Evolutionary conservation across 768 basidiomycete species (phyloP).

Genomic region (Kwoniella europaea): DNA sequence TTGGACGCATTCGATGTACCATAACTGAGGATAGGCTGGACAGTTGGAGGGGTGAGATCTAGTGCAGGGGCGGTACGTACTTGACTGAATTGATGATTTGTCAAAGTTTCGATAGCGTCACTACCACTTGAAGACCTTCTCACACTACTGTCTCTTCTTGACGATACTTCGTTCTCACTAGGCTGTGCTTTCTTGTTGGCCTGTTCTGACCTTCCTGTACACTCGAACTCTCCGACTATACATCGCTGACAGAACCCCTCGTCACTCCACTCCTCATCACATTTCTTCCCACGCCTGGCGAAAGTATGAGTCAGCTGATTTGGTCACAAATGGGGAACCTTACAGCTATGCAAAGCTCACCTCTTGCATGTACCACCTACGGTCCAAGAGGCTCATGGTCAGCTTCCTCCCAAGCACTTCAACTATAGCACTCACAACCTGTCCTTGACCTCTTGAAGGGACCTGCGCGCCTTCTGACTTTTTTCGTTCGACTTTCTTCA

Average conservation of each 20-base stretch:
- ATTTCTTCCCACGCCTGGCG: conserved; percentile 38
- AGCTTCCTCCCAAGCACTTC: neutral
- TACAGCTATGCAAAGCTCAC: conserved; percentile 7
- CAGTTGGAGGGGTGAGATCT: neutral
- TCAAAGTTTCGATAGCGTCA: neutral
- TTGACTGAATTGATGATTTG: conserved; percentile 1
- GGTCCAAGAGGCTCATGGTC: neutral
- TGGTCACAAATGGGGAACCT: too few relatives aligned
- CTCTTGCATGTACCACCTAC: conserved; percentile 36
- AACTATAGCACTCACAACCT: conserved; percentile 28
- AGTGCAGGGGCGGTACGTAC: neutral
- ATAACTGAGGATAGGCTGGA: neutral
- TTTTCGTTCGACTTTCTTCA: conserved; percentile 2
- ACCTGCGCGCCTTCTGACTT: conserved; percentile 22
- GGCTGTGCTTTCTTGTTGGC: neutral
- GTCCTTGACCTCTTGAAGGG: conserved; percentile 39
- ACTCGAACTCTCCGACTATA: conserved; percentile 29
- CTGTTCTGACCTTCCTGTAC: conserved; percentile 23
- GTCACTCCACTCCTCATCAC: conserved; percentile 38
- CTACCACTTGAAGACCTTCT: conserved; percentile 5
- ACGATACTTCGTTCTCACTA: neutral
- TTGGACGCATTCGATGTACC: neutral
- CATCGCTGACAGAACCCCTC: conserved; percentile 36
- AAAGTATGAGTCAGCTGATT: neutral
- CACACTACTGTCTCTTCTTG: neutral